A percentile compares a stretch with the other conserved stretches of the same genome.
These are phyloP conservation scores for Cladosporium colombiae DNA, from an alignment of 2,329 filamentous ascomycete species.

Conservation along the genomic window DNA sequence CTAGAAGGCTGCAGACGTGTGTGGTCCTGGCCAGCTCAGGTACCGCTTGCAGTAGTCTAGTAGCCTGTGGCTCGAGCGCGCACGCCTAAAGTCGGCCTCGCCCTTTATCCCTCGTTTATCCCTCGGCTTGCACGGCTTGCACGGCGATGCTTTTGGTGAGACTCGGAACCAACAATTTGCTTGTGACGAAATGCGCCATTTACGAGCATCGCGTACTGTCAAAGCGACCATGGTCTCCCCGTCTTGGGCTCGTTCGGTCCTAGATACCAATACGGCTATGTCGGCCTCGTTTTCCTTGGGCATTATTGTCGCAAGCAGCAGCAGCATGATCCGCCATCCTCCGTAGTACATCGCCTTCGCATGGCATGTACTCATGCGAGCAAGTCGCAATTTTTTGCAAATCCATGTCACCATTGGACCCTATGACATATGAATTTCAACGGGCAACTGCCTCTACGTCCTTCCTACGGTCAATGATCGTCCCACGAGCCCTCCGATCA, in stretches of 20 bases:
- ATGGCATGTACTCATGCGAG: not conserved
- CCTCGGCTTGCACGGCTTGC: no score
- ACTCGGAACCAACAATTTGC: conserved; percentile 9
- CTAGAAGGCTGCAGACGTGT: conserved; percentile 19
- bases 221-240: conserved; percentile 3
- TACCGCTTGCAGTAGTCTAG: conserved; percentile 13
- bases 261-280: conserved; percentile 2
- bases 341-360: not conserved
- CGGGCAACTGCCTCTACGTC: not conserved
- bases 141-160: conserved; percentile 3
- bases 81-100: conserved; percentile 14
- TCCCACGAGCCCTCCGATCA: conserved; percentile 1
- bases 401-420: conserved; percentile 7
- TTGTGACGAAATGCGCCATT: conserved; percentile 20
- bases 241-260: conserved; percentile 4
- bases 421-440: conserved; percentile 4
- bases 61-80: not conserved
- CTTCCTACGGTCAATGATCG: not conserved
- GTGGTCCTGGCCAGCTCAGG: conserved; percentile 11
- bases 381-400: not conserved
- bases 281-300: not conserved
- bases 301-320: not conserved
- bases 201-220: conserved; percentile 11
- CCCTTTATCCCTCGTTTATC: conserved; percentile 11
- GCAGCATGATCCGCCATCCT: not conserved